Percentiles rank a stretch among this genome's conserved stretches.
phyloP scores from a whole-genome alignment of 768 basidiomycete genomes.

The Dioszegia hungarica region DNA sequence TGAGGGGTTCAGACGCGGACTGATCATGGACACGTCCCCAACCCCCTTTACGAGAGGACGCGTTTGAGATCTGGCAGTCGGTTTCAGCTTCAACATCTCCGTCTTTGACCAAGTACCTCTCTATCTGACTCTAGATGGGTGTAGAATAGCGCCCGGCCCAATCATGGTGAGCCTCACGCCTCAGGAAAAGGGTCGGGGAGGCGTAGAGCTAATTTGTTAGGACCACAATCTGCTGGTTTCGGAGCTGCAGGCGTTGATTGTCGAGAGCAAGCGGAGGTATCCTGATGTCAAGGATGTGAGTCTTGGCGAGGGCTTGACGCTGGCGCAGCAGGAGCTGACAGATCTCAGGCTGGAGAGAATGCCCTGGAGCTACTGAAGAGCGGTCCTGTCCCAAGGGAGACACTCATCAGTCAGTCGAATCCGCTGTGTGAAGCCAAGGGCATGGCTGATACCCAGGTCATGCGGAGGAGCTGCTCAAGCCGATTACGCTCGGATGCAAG shows the following conservation, averaged over 20 bases:
- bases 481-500: slow-evolving; percentile 88
- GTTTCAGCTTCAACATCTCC: too few species aligned
- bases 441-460: slow-evolving; percentile 52
- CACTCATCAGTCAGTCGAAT: slow-evolving; percentile 7
- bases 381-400: slow-evolving; percentile 14
- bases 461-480: slow-evolving; percentile 70
- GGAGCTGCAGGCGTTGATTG: slow-evolving; percentile 64
- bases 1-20: not conserved
- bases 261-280: slow-evolving; percentile 81
- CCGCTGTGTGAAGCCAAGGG: not conserved
- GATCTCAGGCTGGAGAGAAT: slow-evolving; percentile 29
- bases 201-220: slow-evolving; percentile 8
- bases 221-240: slow-evolving; percentile 47
- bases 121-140: too few species aligned
- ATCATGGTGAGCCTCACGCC: too few species aligned
- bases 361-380: slow-evolving; percentile 38
- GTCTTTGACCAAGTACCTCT: too few species aligned
- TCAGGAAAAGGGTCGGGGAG: too few species aligned
- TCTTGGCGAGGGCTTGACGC: not conserved
- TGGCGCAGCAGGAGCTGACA: not conserved
- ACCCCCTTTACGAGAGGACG: too few species aligned
- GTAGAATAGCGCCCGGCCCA: too few species aligned
- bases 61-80: too few species aligned
- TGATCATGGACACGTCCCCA: not conserved
- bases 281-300: slow-evolving; percentile 88